A percentile compares a stretch with the other conserved stretches of the same genome.
Evolutionary conservation across 371 early-diverging fungal species (phyloP).

Genomic region (Neoconidiobolus thromboides): DNA sequence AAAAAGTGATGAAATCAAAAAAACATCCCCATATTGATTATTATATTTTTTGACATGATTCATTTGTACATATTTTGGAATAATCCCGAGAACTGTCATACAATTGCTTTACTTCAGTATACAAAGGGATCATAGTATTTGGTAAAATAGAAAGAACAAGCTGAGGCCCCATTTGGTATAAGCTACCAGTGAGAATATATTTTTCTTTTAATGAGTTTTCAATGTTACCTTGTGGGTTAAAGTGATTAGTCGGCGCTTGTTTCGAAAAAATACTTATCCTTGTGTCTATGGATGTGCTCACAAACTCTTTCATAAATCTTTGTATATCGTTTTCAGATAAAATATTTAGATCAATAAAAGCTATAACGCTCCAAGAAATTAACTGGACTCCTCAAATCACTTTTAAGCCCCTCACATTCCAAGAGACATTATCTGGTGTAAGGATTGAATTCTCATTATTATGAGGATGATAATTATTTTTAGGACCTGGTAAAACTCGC

Average conservation of each 20-base stretch:
- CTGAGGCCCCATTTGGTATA: conserved; percentile 55
- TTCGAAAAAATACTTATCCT: conserved; percentile 35
- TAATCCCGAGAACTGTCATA: conserved; percentile 77
- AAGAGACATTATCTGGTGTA: conserved; percentile 61
- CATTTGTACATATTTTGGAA: conserved; percentile 79
- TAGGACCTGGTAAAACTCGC: conserved; percentile 58
- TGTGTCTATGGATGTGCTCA: conserved; percentile 24
- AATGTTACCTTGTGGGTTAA: conserved; percentile 37
- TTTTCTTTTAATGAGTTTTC: conserved; percentile 27
- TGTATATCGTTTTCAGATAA: conserved; percentile 18
- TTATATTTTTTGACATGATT: conserved; percentile 46
- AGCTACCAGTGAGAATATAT: conserved; percentile 41
- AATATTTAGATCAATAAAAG: conserved; percentile 31
- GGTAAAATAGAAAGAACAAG: conserved; percentile 66
- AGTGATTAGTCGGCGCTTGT: conserved; percentile 49
- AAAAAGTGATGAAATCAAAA: too few relatives aligned
- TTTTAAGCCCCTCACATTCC: conserved; percentile 82
- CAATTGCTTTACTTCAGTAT: conserved; percentile 86
- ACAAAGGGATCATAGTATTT: conserved; percentile 63
- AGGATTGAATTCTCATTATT: conserved; percentile 32
- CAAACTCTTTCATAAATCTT: conserved; percentile 28
- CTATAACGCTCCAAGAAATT: conserved; percentile 64
- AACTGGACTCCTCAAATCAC: conserved; percentile 52
- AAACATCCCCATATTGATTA: conserved; percentile 25
- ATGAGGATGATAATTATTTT: conserved; percentile 39